Conservation (phyloP, 1,139 yeast species). For the Trichomonascaceae sp. region DNA sequence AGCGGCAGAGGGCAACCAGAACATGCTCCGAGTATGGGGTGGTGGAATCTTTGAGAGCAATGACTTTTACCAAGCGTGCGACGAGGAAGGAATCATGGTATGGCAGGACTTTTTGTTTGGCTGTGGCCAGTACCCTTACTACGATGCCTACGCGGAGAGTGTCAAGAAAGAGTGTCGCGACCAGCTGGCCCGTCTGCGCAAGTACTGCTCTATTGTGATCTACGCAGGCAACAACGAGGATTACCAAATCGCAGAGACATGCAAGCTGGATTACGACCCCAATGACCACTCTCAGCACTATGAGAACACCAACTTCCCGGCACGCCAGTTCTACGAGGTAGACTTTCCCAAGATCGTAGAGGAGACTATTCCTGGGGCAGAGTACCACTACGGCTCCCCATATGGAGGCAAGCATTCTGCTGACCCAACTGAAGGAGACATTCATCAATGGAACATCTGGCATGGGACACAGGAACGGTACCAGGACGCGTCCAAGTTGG, state of each 20-base stretch:
- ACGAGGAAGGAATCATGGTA: constrained; percentile 30
- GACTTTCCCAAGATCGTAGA: constrained; percentile 25
- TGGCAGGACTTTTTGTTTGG: constrained; percentile 46
- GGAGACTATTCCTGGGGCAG: constrained; percentile 19
- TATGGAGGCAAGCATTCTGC: constrained; percentile 28
- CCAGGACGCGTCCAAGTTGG: constrained; percentile 32
- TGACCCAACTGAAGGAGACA: constrained; percentile 31
- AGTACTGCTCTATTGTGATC: constrained; percentile 15
- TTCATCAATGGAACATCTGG: constrained; percentile 42
- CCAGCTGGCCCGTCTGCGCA: constrained; percentile 30
- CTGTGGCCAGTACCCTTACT: constrained; percentile 36
- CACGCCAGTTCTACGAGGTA: constrained; percentile 30
- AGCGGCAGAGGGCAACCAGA: constrained; percentile 30
- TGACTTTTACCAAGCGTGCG: constrained; percentile 32
- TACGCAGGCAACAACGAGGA: constrained; percentile 32
- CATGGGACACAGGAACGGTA: constrained; percentile 35
- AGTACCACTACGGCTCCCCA: constrained; percentile 35
- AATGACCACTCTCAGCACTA: constrained; percentile 23
- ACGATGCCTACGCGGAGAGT: constrained; percentile 19
- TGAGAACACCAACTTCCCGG: constrained; percentile 30
- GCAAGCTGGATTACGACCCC: constrained; percentile 24
- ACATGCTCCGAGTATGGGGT: constrained; percentile 38
- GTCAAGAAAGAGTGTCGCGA: constrained; percentile 27
- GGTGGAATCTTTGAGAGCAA: constrained; percentile 37
- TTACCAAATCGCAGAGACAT: constrained; percentile 33